These are phyloP conservation scores for Globisporangium mamillatum DNA, from an alignment of 352 stramenopile species.

Conservation along the genomic window DNA sequence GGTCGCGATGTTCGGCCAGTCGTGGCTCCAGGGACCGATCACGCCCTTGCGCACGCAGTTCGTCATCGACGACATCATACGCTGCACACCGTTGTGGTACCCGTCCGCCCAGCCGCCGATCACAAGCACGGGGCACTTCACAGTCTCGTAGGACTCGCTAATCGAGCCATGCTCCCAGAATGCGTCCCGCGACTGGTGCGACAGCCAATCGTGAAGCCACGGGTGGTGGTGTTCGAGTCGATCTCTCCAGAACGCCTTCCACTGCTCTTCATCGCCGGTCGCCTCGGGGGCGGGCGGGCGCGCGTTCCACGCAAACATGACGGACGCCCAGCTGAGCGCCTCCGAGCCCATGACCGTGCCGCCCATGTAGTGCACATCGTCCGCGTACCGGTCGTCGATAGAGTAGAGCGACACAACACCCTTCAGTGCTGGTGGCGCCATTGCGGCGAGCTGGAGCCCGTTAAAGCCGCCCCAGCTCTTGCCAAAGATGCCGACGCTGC, in stretches of 20 bases:
- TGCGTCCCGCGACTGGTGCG: slow-evolving; percentile 37
- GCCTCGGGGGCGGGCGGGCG: slow-evolving; percentile 36
- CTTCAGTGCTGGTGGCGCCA: slow-evolving; percentile 33
- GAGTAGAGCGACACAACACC: slow-evolving; percentile 52
- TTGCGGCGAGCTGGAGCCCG: slow-evolving; percentile 41
- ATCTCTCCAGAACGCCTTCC: slow-evolving; percentile 27
- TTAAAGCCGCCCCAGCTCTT: slow-evolving; percentile 62
- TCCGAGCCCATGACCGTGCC: slow-evolving; percentile 43
- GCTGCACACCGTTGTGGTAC: slow-evolving; percentile 47
- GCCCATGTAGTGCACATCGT: slow-evolving; percentile 53
- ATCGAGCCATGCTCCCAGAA: slow-evolving; percentile 52
- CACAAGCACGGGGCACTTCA: slow-evolving; percentile 38
- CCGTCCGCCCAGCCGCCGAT: slow-evolving; percentile 51
- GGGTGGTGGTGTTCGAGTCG: slow-evolving; percentile 40
- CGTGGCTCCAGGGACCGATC: slow-evolving; percentile 50
- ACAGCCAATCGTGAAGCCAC: slow-evolving; percentile 49
- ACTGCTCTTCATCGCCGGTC: slow-evolving; percentile 27
- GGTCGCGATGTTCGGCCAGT: slow-evolving; percentile 45
- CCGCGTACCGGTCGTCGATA: slow-evolving; percentile 50
- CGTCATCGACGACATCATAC: slow-evolving; percentile 36
- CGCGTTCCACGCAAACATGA: slow-evolving; percentile 49
- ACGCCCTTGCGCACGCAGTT: slow-evolving; percentile 38
- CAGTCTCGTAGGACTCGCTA: slow-evolving; percentile 32
- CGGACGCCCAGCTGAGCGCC: slow-evolving; percentile 46
- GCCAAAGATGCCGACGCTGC: slow-evolving; percentile 39